These are phyloP conservation scores for Aspergillus ochraceus DNA, from an alignment of 2,329 filamentous ascomycete genomes.

Conservation along the genomic window DNA sequence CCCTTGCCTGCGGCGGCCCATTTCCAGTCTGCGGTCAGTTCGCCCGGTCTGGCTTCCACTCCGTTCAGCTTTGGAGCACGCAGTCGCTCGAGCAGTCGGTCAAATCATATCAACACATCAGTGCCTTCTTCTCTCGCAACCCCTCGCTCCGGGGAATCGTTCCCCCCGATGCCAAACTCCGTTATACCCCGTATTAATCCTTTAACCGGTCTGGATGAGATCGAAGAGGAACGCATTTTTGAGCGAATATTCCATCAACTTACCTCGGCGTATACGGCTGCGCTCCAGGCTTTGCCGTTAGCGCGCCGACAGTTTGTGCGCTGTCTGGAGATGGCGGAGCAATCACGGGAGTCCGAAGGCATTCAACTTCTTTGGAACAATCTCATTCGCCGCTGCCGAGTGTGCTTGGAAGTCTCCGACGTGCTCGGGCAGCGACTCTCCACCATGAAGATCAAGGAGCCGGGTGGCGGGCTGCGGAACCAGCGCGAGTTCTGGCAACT, in stretches of 20 bases:
- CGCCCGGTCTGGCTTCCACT: constrained; percentile 32
- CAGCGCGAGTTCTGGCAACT: constrained; percentile 65
- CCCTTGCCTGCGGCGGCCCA: constrained; percentile 32
- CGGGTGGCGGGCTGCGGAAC: constrained; percentile 63
- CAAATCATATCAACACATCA: constrained; percentile 52
- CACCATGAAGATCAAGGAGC: constrained; percentile 81
- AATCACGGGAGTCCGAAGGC: constrained; percentile 59
- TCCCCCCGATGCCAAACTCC: constrained; percentile 52
- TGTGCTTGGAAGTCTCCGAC: constrained; percentile 72
- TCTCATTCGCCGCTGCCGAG: constrained; percentile 69
- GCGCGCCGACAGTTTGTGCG: constrained; percentile 67
- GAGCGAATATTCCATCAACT: constrained; percentile 79
- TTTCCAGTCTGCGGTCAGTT: constrained; percentile 27
- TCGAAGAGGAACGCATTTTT: constrained; percentile 77
- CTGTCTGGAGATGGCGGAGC: constrained; percentile 64
- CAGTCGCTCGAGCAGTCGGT: constrained; percentile 53
- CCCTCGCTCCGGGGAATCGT: constrained; percentile 80
- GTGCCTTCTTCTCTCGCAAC: constrained; percentile 57
- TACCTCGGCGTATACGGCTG: constrained; percentile 70
- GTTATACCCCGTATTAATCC: constrained; percentile 53
- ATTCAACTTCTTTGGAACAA: constrained; percentile 66
- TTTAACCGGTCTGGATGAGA: constrained; percentile 62
- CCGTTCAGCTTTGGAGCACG: constrained; percentile 36
- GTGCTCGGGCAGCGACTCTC: constrained; percentile 71
- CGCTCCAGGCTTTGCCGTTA: constrained; percentile 68